A percentile compares a stretch with the other conserved stretches of the same genome.
Evolutionary conservation across 1,284 basidiomycete genomes (phyloP).

Genomic region (Wallemia hederae): DNA sequence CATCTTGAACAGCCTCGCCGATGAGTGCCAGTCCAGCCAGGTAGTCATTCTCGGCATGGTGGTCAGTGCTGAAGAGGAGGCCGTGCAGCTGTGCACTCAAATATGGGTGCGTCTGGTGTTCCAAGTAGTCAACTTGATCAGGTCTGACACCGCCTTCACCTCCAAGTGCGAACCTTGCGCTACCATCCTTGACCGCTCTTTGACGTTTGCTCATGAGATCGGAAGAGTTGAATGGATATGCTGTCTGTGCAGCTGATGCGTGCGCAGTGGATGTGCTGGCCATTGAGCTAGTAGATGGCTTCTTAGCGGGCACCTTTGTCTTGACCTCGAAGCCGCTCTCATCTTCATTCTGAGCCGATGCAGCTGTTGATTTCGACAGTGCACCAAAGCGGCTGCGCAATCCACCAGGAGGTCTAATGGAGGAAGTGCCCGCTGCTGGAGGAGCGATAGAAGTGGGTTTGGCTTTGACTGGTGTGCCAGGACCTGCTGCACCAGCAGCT

Average conservation of each 20-base stretch:
- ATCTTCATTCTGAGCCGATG: neutral
- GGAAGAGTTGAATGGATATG: neutral
- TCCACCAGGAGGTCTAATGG: neutral
- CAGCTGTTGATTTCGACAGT: neutral
- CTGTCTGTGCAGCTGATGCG: neutral
- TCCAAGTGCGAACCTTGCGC: neutral
- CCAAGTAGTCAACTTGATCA: slow-evolving; percentile 60
- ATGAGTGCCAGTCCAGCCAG: slow-evolving; percentile 43
- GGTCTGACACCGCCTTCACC: slow-evolving; percentile 35
- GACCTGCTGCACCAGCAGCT: slow-evolving; percentile 2
- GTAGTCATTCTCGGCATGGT: slow-evolving; percentile 80
- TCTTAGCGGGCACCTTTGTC: neutral
- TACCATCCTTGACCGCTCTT: neutral
- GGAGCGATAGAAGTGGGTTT: slow-evolving; percentile 2
- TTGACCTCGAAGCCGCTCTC: neutral
- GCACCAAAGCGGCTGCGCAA: neutral
- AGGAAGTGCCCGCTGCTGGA: slow-evolving; percentile 3
- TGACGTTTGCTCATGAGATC: neutral
- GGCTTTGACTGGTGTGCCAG: slow-evolving; percentile 1
- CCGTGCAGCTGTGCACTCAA: slow-evolving; percentile 44
- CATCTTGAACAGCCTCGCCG: slow-evolving; percentile 37
- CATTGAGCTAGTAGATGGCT: neutral
- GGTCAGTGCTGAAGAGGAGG: slow-evolving; percentile 77
- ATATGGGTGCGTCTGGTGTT: slow-evolving; percentile 70
- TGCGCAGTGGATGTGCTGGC: neutral